phyloP scores from a whole-genome alignment of 257 asterid genomes.

The Cinchona pubescens region DNA sequence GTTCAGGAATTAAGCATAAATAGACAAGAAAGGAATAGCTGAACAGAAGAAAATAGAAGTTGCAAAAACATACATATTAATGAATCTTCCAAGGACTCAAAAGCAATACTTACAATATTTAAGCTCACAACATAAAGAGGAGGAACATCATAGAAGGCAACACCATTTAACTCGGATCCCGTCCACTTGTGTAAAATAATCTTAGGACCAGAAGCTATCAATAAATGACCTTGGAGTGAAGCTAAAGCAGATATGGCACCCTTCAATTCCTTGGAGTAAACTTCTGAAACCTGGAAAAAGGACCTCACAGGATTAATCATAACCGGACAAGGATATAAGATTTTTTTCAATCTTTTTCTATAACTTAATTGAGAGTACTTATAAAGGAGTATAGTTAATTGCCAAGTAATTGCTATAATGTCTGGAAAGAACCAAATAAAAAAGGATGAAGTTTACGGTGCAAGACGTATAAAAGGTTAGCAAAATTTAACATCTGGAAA shows the following conservation, averaged over 20 bases:
- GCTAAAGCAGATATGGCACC: conserved; percentile 99
- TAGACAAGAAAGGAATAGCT: not conserved
- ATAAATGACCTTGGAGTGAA: conserved; percentile 90
- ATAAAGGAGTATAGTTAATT: too few species aligned
- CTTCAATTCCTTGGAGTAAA: conserved; percentile 88
- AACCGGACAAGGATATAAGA: conserved; percentile 11
- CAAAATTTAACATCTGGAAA: conserved; percentile 22
- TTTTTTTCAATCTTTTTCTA: too few species aligned
- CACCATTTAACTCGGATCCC: conserved; percentile 82
- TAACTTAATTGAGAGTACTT: too few species aligned
- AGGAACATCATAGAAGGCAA: conserved; percentile 91
- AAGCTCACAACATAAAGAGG: conserved; percentile 98
- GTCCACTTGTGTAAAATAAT: conserved; percentile 93
- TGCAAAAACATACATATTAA: too few species aligned
- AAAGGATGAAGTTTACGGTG: too few species aligned
- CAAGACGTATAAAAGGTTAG: too few species aligned
- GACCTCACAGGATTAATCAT: conserved; percentile 9
- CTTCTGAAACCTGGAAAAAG: conserved; percentile 74
- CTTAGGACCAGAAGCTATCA: conserved; percentile 96
- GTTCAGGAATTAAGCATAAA: not conserved
- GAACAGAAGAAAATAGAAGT: not conserved
- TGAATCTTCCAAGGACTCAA: not conserved
- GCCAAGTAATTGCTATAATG: too few species aligned
- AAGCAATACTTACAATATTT: conserved; percentile 64
- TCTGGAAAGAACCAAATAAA: too few species aligned